Percentiles rank a stretch among this genome's conserved stretches.
Conservation (phyloP, 176 grass and related monocot species). For the Poa pratensis region DNA sequence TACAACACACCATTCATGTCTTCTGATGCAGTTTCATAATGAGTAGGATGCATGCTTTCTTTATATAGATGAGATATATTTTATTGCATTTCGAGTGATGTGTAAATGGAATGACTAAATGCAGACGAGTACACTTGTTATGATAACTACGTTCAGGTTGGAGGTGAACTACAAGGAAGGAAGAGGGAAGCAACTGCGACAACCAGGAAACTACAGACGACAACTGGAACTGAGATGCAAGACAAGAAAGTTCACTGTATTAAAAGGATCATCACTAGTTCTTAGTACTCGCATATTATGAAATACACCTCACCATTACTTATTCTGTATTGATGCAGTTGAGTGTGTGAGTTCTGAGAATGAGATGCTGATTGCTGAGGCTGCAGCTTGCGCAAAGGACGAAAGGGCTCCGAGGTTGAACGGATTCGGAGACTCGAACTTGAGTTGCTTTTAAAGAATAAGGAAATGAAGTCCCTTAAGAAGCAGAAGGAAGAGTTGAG, state of each 20-base stretch:
- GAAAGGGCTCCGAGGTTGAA: background rate
- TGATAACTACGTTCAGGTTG: background rate
- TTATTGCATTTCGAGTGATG: background rate
- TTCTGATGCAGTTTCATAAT: background rate
- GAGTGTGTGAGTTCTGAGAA: background rate
- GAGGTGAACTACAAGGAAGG: background rate
- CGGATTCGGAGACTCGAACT: slow-evolving; percentile 12
- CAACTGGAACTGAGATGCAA: background rate
- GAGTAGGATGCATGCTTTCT: background rate
- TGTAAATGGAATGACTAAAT: background rate
- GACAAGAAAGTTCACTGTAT: background rate
- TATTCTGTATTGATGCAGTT: background rate
- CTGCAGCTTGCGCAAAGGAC: background rate
- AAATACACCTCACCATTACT: background rate
- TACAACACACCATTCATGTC: background rate
- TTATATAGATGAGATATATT: background rate
- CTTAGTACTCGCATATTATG: background rate
- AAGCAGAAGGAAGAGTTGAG: background rate
- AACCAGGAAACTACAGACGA: background rate
- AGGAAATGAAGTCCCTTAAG: slow-evolving; percentile 1
- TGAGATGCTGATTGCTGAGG: slow-evolving; percentile 8
- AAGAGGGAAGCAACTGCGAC: slow-evolving; percentile 14
- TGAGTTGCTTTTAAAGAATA: slow-evolving; percentile 20
- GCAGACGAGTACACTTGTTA: background rate
- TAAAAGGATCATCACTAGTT: background rate